Evolutionary conservation across 208 protist genomes (phyloP).

Genomic region (Leishmania tropica): DNA sequence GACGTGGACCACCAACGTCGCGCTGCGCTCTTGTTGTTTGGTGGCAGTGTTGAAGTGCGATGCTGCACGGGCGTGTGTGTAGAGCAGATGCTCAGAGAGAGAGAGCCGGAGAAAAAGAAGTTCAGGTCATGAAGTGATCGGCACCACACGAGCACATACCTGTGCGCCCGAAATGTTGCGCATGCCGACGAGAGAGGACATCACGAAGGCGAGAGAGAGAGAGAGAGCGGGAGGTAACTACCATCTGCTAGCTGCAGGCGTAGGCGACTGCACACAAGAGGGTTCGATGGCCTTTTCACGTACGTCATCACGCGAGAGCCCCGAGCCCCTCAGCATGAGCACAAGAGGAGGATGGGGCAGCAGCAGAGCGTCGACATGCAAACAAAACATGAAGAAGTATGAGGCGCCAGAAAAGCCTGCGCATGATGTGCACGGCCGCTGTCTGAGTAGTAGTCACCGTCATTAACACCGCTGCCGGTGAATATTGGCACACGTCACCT

Average conservation of each 20-base stretch:
- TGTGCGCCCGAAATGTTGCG: not conserved
- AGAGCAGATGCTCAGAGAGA: not conserved
- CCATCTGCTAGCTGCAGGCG: not conserved
- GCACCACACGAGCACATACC: not conserved
- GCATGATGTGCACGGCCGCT: not conserved
- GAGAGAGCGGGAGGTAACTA: not conserved
- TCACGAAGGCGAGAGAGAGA: not conserved
- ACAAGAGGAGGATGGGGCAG: not conserved
- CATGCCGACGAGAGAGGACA: not conserved
- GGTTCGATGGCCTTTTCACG: not conserved
- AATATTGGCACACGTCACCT: not conserved
- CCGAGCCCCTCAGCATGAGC: not conserved
- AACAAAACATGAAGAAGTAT: not conserved
- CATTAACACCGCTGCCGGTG: not conserved
- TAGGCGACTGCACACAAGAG: not conserved
- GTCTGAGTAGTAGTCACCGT: not conserved
- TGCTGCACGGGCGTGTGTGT: not conserved
- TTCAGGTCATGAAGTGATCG: not conserved
- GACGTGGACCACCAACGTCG: not conserved
- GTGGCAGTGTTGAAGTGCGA: not conserved
- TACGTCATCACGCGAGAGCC: not conserved
- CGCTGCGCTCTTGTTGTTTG: not conserved
- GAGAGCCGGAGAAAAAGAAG: not conserved
- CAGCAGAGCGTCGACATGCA: not conserved
- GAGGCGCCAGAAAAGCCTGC: not conserved